Base-by-base conservation (phyloP, 1,284 basidiomycete species). In the Ganoderma lucidum region DNA sequence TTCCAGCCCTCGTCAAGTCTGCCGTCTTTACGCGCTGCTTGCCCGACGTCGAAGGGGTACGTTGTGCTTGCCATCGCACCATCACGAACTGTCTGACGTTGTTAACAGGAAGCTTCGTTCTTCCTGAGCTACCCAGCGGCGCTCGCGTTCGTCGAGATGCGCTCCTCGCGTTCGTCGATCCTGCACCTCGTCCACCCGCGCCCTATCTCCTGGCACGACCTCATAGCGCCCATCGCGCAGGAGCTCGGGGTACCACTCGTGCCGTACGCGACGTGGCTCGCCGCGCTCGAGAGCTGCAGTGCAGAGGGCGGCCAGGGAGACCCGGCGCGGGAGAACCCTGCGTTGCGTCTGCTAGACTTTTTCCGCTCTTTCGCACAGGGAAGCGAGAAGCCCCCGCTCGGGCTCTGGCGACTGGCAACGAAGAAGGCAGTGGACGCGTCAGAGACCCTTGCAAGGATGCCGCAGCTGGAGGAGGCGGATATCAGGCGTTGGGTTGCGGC, bases 1-100 rank as follows among this genome's bases (percentile, higher is more conserved):
- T 85, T 12, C 84, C 85, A 5, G 62, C 70, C 19, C 53, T 67
- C n/a, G 63, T 69, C 44, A 69, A 65, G 56, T 65, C 64, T 6
- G 63, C 58, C 48, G 1, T 55, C 14, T 37, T 60, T 51, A 56
- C 62, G 28, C 41, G 42, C 10, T 69, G 60, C 35, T 30, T 69
- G 15, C 68, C 68, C 4, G 64, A 65, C 10, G 53, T 63, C 6
- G 64, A 69, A 14, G 64, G 68, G 9, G 68, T 69, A 17, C 51
- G 45, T 48, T 2, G 9, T 30, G 12, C 28, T 30, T 23, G 6
- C 19, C 6, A 2, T n/a, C 6, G n/a, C n/a, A n/a, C 17, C 30
- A 23, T 39, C n/a, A n/a, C 19, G 17, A 9, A 3, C 6, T 60
- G 17, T 39, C 12, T 5, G 15, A 10, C 58, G 4, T 41, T n/a